Evolutionary conservation across 805 yeast genomes (phyloP), one percentile per base, ranked within the genome.

Genomic region (Henningerozyma blattae): DNA sequence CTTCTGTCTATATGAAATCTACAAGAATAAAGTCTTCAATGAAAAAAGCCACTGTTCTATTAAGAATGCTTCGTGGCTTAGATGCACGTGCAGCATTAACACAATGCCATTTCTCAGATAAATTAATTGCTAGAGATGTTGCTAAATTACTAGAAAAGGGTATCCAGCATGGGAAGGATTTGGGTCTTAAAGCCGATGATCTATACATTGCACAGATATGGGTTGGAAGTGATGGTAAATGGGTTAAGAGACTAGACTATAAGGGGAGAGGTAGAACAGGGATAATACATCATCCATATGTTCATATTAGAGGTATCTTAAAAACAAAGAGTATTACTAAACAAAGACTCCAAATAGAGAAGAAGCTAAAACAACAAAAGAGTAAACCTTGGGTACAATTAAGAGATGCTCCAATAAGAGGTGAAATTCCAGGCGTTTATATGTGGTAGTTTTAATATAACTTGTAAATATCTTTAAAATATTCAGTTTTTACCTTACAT

Each of bases 231-330:
- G 97, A 89, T 56, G 95, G 94, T 15, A 50, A 59, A 33, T 75
- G 80, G 77, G 48, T 52, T 19, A 77, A 73, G 55, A 70, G 91
- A 54, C 58, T 75, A 8, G 95, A 89, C 46, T 67, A 70, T 52
- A 86, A 85, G 62, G 95, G 91, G 43, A 76, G 97, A 63, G 95
- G 95, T 43, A 74, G 95, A 57, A 67, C 72, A 15, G 97, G 97
- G 53, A 59, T 82, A 37, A 69, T 81, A 33, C 69, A 67, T 22
- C 91, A 83, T 50, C 75, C 81, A 40, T 80, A 71, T 54, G 76
- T 85, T 34, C 94, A 89, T 57, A 74, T 87, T 22, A 75, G 79
- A 61, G 82, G 83, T 30, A 67, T 89, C 37, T 64, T 89, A 37
- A 79, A 75, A 54, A 70, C 84, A 4, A 67, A 72, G 30, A 44